Conservation (phyloP, 768 basidiomycete species). For the Phanerochaete sordida region DNA sequence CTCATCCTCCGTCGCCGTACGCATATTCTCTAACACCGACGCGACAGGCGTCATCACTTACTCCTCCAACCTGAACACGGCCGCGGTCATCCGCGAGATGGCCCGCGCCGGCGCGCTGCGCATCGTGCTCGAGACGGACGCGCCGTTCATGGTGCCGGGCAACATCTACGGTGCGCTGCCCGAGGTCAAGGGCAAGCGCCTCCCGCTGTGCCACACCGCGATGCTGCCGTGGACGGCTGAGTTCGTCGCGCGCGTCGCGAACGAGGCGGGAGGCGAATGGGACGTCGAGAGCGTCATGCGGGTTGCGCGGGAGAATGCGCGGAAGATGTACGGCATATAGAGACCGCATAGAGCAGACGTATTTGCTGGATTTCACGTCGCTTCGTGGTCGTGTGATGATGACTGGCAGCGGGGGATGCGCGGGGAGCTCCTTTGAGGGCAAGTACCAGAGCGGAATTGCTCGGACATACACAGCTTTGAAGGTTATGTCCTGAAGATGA, state of each 20-base stretch:
- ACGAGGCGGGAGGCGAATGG: slow-evolving; percentile 41
- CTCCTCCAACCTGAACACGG: slow-evolving; percentile 68
- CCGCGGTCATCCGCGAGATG: slow-evolving; percentile 54
- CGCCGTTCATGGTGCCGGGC: slow-evolving; percentile 81
- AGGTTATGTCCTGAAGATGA: too few species aligned
- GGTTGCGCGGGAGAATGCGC: slow-evolving; percentile 63
- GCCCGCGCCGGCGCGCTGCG: slow-evolving; percentile 19
- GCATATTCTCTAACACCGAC: slow-evolving; percentile 39
- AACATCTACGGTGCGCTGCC: slow-evolving; percentile 64
- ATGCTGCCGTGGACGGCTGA: slow-evolving; percentile 88
- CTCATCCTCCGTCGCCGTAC: slow-evolving; percentile 57
- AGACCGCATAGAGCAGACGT: background rate
- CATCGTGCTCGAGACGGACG: slow-evolving; percentile 77
- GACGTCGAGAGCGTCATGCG: slow-evolving; percentile 54
- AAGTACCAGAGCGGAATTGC: too few species aligned
- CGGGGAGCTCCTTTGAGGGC: too few species aligned
- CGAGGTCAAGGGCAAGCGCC: slow-evolving; percentile 43
- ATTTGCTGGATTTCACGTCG: too few species aligned
- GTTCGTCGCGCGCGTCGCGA: slow-evolving; percentile 54
- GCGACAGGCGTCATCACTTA: slow-evolving; percentile 74
- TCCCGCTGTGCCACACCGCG: slow-evolving; percentile 72
- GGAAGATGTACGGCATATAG: slow-evolving; percentile 50
- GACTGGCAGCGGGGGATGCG: too few species aligned
- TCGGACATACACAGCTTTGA: too few species aligned
- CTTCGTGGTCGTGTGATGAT: too few species aligned